These are phyloP conservation scores for Kandelia obovata DNA, from an alignment of 345 rosid species.

Conservation along the genomic window DNA sequence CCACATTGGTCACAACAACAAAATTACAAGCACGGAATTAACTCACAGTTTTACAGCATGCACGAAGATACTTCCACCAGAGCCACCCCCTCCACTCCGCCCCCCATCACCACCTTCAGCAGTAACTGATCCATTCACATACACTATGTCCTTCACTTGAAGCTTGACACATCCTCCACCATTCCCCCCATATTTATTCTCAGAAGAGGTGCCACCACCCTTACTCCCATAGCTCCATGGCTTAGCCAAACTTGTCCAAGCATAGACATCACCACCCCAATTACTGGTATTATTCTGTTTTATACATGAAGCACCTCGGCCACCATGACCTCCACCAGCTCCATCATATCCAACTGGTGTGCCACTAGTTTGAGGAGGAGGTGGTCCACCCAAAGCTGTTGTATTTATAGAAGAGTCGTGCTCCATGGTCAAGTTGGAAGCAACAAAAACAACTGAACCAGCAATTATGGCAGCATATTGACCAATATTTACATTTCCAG, in stretches of 20 bases:
- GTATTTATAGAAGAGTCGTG: slow-evolving; percentile 61
- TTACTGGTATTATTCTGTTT: slow-evolving; percentile 49
- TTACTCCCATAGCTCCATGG: slow-evolving; percentile 97
- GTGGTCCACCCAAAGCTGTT: slow-evolving; percentile 72
- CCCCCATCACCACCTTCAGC: slow-evolving; percentile 91
- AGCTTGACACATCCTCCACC: slow-evolving; percentile 91
- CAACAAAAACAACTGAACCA: slow-evolving; percentile 64
- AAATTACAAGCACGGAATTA: slow-evolving; percentile 3
- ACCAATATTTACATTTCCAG: slow-evolving; percentile 74
- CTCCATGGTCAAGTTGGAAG: slow-evolving; percentile 60
- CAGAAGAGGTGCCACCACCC: slow-evolving; percentile 60
- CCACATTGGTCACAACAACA: neutral
- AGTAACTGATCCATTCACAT: slow-evolving; percentile 70
- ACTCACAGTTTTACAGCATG: slow-evolving; percentile 78
- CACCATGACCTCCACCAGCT: slow-evolving; percentile 99
- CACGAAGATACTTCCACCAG: slow-evolving; percentile 87
- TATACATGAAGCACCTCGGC: slow-evolving; percentile 90
- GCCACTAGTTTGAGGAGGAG: slow-evolving; percentile 97
- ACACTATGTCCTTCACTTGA: slow-evolving; percentile 49
- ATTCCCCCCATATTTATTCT: slow-evolving; percentile 56
- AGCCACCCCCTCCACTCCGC: slow-evolving; percentile 79
- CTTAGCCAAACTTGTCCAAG: slow-evolving; percentile 75
- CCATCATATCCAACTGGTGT: slow-evolving; percentile 79
- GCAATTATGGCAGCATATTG: slow-evolving; percentile 56
- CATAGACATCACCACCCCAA: slow-evolving; percentile 98